A percentile compares a stretch with the other conserved stretches of the same genome.
These are phyloP conservation scores for Pseudevernia furfuracea DNA, from an alignment of 495 filamentous ascomycete genomes.

Conservation along the genomic window DNA sequence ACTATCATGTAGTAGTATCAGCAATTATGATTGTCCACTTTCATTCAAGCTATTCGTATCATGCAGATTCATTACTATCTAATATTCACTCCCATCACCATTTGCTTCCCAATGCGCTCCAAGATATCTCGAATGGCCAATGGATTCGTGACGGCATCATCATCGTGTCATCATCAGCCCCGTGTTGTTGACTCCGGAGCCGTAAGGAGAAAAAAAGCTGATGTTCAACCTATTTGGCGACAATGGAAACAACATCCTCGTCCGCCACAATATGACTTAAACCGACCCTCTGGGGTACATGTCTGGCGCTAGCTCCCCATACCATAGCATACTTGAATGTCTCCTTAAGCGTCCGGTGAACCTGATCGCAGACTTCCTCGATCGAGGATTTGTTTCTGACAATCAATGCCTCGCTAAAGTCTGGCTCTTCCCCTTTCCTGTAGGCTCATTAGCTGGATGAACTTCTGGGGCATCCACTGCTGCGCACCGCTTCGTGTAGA, in stretches of 20 bases:
- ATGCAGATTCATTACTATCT: neutral
- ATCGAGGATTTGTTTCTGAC: constrained; percentile 80
- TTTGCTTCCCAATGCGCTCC: neutral
- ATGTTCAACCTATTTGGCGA: constrained; percentile 53
- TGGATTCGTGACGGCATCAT: neutral
- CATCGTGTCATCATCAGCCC: neutral
- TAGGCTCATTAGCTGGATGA: constrained; percentile 10
- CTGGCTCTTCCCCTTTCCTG: constrained; percentile 79
- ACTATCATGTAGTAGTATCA: too few species aligned
- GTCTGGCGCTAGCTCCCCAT: constrained; percentile 92
- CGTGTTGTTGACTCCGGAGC: neutral
- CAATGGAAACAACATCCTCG: constrained; percentile 96
- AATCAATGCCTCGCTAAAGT: constrained; percentile 90
- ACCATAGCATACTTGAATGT: constrained; percentile 98
- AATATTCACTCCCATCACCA: neutral
- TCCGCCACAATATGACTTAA: constrained; percentile 80
- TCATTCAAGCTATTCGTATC: neutral
- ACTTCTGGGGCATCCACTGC: too few species aligned
- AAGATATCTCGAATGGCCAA: neutral
- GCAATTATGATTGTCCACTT: too few species aligned
- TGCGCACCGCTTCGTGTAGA: constrained; percentile 85
- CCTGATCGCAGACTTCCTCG: constrained; percentile 94
- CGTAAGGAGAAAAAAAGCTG: neutral
- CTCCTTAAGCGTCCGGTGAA: constrained; percentile 92
- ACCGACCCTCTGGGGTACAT: constrained; percentile 91